Evolutionary conservation across 768 basidiomycete genomes (phyloP), one percentile per base, ranked within the genome.

Genomic region (Pleurotus tuber-regium): DNA sequence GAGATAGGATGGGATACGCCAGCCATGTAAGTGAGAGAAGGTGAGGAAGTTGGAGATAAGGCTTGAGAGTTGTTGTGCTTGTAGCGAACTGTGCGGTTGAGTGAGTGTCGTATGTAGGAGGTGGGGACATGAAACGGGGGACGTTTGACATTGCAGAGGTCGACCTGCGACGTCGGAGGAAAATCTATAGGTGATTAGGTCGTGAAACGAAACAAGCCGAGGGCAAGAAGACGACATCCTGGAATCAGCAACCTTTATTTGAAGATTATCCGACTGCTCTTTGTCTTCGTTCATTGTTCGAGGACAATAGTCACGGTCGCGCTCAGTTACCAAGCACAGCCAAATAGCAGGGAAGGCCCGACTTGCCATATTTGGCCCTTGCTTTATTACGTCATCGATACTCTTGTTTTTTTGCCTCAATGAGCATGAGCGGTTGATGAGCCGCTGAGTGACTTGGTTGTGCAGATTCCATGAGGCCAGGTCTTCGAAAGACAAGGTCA

Each of bases 11-110:
- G 26, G 92, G 92, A 57, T 92, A 93, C 7, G 93, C 91, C 31
- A 98, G 86, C 87, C 92, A 90, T 63, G 89, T 79, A 10, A 96
- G 80, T 19, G 92, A 92, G 25, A 96, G 79, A 40, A 92, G 77
- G 61, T 95, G 85, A 24, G 84, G 76, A 29, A 94, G 86, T 57
- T 84, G 77, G 43, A 98, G 85, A 67, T 95, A 95, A 6, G 93
- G 90, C 54, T 78, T 84, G 52, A 94, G 83, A 18, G 70, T 63
- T 4, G 73, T 65, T 33, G 46, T 16, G 43, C 24, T 44, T 33
- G 46, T 18, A 11, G 46, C 46, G 31, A 33, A 14, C 24, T 31
- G 29, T 43, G 64, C 57, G 25, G 67, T 62, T 25, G 76, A 77
- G 65, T 57, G 69, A 71, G 75, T 63, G 73, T 80, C 81, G 71